phyloP scores from a whole-genome alignment of 495 filamentous ascomycete species.

The Xylaria longipes region DNA sequence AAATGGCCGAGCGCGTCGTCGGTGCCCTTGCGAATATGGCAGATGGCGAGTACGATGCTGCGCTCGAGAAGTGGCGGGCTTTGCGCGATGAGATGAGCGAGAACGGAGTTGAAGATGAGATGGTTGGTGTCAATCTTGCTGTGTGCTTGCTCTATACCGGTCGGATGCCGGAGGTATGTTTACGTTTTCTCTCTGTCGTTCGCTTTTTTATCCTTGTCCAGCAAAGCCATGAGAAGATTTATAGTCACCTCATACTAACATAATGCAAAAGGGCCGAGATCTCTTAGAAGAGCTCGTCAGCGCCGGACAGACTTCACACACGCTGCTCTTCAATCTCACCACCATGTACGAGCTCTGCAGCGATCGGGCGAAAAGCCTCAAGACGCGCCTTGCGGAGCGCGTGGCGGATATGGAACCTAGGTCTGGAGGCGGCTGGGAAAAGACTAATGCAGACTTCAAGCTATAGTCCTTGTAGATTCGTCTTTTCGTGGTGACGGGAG shows the following conservation, averaged over 20 bases:
- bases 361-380: slow-evolving; percentile 72
- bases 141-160: slow-evolving; percentile 85
- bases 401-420: slow-evolving; percentile 61
- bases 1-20: slow-evolving; percentile 51
- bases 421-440: slow-evolving; percentile 66
- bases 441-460: slow-evolving; percentile 78
- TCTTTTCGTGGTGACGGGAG: background rate
- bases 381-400: slow-evolving; percentile 70
- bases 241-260: slow-evolving; percentile 24
- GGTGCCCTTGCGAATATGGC: slow-evolving; percentile 75
- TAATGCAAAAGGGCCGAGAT: slow-evolving; percentile 59
- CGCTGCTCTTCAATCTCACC: slow-evolving; percentile 84
- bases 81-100: slow-evolving; percentile 52
- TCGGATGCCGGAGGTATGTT: slow-evolving; percentile 69
- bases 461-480: slow-evolving; percentile 56
- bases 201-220: background rate
- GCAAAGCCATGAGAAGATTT: background rate
- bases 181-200: slow-evolving; percentile 13
- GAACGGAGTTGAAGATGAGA: slow-evolving; percentile 51
- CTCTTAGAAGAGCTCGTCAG: slow-evolving; percentile 70
- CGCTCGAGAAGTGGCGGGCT: slow-evolving; percentile 66
- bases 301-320: slow-evolving; percentile 67
- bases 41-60: slow-evolving; percentile 72
- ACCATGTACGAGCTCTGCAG: slow-evolving; percentile 93
- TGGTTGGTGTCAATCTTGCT: slow-evolving; percentile 79